Evolutionary conservation across 2,329 filamentous ascomycete genomes (phyloP), one percentile per base, ranked within the genome.

Genomic region (Lecanoromycetidae sp.): DNA sequence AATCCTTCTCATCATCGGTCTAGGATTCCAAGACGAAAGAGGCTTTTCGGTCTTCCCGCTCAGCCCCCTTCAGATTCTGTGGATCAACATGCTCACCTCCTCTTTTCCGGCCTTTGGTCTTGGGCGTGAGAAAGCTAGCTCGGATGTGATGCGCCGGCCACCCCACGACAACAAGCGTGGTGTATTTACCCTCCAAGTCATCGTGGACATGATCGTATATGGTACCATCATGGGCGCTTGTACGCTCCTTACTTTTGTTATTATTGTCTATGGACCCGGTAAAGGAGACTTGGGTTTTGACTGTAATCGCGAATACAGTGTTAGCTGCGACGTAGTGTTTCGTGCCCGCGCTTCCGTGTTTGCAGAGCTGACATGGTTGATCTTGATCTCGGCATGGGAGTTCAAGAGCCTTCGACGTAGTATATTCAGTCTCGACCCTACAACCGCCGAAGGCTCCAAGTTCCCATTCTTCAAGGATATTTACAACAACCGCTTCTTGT

Each of bases 41-140:
- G 74, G 76, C 7, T 74, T 84, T 51, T 91, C 86, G 0, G 86
- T 94, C 8, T 94, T 93, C 63, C 87, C 87, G 4, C 76, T 94
- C 36, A 79, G 84, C 0, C 86, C 87, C 0, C 78, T 94, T 9
- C 81, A 94, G 57, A 90, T 94, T 53, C 75, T 94, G 50, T 94
- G 86, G 87, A 86, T 94, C 62, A 94, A 94, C 64, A 90, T 94
- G 83, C 76, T 91, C 46, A 94, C 87, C 0, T 90, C 84, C 33
- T 84, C 82, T 49, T 79, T 91, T 62, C 87, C 87, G 1, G 87
- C 88, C 49, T 91, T 94, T 68, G 87, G 87, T 35, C 76, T 94
- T 1, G 86, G 87, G 17, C 82, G 87, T 55, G 87, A 94, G 63
- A 68, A 73, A 36, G 84, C 85, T 0, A 77, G 80, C 0, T 73